A percentile compares a stretch with the other conserved stretches of the same genome.
Evolutionary conservation across 2,329 filamentous ascomycete genomes (phyloP).

Genomic region (Aspergillus proliferans): DNA sequence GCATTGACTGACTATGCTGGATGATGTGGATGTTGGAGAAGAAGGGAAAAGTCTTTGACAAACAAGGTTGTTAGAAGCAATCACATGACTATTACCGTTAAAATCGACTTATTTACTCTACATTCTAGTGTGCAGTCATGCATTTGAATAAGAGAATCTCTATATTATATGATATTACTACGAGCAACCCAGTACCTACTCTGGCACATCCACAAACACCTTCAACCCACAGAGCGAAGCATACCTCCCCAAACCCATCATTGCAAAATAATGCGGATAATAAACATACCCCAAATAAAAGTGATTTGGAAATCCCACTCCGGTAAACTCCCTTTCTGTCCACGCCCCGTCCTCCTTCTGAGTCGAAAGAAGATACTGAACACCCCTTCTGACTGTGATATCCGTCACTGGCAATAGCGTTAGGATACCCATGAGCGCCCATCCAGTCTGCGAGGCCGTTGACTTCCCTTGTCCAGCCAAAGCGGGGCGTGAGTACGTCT

Average conservation of each 20-base stretch:
- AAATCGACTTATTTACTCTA: no score
- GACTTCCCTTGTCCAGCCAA: constrained; percentile 10
- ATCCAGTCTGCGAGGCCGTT: constrained; percentile 29
- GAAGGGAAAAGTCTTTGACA: no score
- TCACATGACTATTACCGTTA: no score
- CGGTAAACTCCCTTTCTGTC: constrained; percentile 11
- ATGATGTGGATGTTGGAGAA: no score
- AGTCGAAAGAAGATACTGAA: constrained; percentile 11
- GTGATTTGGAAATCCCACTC: constrained; percentile 17
- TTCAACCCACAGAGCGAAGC: background rate
- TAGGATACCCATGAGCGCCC: constrained; percentile 26
- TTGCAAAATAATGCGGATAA: background rate
- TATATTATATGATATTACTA: no score
- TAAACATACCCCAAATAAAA: background rate
- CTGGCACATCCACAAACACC: constrained; percentile 4
- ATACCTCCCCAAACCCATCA: background rate
- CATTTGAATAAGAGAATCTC: no score
- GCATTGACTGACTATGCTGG: no score
- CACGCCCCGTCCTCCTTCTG: constrained; percentile 9
- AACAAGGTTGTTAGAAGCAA: no score
- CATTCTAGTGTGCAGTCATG: no score
- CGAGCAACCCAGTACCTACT: background rate
- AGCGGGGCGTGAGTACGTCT: constrained; percentile 14
- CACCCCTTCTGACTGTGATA: constrained; percentile 8
- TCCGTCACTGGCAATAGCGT: constrained; percentile 6